Evolutionary conservation across 805 yeast species (phyloP), one percentile per base, ranked within the genome.

Genomic region (Osmozyma mogii): DNA sequence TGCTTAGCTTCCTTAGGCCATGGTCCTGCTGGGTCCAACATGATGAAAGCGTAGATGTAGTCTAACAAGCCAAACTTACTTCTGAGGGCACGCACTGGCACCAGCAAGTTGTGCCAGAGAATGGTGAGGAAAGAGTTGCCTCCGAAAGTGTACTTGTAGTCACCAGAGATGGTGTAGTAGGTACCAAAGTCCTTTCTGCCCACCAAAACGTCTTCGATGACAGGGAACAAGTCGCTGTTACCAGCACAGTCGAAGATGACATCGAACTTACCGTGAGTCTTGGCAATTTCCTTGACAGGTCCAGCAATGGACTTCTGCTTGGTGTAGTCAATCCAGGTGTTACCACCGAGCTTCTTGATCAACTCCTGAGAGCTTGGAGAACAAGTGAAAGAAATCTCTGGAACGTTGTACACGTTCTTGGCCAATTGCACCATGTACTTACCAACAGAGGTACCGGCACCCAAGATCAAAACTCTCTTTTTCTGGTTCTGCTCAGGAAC

Each of bases 401-500:
- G 54, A 6, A 74, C 72, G 2, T 62, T 53, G 25, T 43, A 39
- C 4, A 33, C 30, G 22, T 65, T 50, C 49, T 70, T 77, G 7
- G 78, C 72, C 23, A 81, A 49, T 49, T 77, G 83, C 20, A 73
- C 57, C 4, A 68, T 61, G 35, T 61, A 65, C 17, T 65, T 48
- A 14, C 88, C 87, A 10, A 80, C 87, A 9, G 78, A 56, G 1
- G 94, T 75, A 6, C 82, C 77, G 15, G 81, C 89, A 22, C 95
- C 95, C 27, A 81, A 57, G 13, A 84, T 65, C 27, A 82, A 59
- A 4, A 80, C 70, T 34, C 64, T 68, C 4, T 73, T 58, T 7
- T 60, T 58, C 8, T 60, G 58, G 22, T 56, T 59, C 13, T 70
- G 54, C 19, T 53, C 59, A 9, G 23, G 15, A 3, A 49, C 47